Percentiles rank a stretch among this genome's conserved stretches.
Conservation (phyloP, 2,329 filamentous ascomycete genomes). For the Verticillium klebahnii region DNA sequence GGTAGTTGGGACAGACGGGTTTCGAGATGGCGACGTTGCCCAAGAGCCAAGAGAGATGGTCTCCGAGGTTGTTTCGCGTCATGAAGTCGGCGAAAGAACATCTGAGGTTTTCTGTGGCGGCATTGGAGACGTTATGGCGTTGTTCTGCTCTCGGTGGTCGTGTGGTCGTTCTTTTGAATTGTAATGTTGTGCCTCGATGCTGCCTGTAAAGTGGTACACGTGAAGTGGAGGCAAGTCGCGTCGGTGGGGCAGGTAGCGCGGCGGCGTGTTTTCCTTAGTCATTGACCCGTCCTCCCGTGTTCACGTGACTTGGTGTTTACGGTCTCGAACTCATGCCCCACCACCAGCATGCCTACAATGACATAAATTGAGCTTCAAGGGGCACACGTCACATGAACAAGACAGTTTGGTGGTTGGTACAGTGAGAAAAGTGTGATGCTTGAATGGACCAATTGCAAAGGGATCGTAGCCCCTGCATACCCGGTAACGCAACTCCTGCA, state of each 20-base stretch:
- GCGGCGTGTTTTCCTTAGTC: slow-evolving; percentile 5
- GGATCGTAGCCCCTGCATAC: neutral
- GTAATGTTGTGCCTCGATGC: neutral
- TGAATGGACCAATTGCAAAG: neutral
- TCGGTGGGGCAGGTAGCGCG: slow-evolving; percentile 1
- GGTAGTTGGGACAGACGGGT: slow-evolving; percentile 31
- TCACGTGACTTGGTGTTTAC: slow-evolving; percentile 12
- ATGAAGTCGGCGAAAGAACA: slow-evolving; percentile 39
- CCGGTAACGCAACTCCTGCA: neutral
- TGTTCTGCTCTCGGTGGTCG: slow-evolving; percentile 1
- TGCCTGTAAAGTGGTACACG: neutral
- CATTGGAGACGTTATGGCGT: slow-evolving; percentile 5
- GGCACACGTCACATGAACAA: too few species aligned
- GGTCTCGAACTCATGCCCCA: neutral
- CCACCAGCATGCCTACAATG: too few species aligned
- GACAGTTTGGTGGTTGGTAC: neutral
- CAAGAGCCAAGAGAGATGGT: slow-evolving; percentile 55
- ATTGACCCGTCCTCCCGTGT: neutral
- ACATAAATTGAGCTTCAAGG: too few species aligned
- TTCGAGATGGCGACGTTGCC: slow-evolving; percentile 38
- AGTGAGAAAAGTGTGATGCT: neutral
- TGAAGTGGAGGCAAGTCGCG: slow-evolving; percentile 4
- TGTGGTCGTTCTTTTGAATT: slow-evolving; percentile 3
- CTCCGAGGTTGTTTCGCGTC: slow-evolving; percentile 57
- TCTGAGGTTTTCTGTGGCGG: slow-evolving; percentile 3